Conservation (phyloP, 2,329 filamentous ascomycete species). For the Xylariaceae sp. region DNA sequence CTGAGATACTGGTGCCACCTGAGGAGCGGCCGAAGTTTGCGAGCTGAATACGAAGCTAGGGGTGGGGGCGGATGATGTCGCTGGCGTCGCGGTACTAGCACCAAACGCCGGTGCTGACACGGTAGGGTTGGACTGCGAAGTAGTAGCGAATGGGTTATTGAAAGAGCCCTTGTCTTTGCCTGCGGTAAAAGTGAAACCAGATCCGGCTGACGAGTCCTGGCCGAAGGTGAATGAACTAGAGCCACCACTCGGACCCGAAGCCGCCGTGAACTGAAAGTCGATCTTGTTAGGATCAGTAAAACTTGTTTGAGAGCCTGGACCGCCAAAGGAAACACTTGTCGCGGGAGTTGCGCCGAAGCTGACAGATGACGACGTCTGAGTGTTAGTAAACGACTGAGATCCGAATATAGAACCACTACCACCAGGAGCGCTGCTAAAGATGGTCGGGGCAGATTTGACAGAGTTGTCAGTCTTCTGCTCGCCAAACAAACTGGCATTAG, state of each 20-base stretch:
- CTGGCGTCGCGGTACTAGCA: conserved; percentile 17
- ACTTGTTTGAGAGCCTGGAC: conserved; percentile 10
- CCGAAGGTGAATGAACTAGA: conserved; percentile 27
- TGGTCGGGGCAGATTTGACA: conserved; percentile 15
- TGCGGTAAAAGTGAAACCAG: conserved; percentile 37
- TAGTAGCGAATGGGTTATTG: conserved; percentile 30
- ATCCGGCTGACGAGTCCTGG: conserved; percentile 19
- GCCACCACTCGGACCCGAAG: conserved; percentile 3
- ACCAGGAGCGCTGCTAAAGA: conserved; percentile 15
- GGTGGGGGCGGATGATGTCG: conserved; percentile 25
- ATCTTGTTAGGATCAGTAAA: conserved; percentile 9
- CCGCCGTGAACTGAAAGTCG: conserved; percentile 19
- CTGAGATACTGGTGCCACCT: conserved; percentile 22
- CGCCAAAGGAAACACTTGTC: conserved; percentile 18
- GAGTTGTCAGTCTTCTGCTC: conserved; percentile 23
- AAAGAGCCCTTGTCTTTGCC: conserved; percentile 34
- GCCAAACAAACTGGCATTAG: conserved; percentile 20
- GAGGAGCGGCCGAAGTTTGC: conserved; percentile 25
- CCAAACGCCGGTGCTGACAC: conserved; percentile 23
- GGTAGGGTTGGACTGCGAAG: conserved; percentile 16
- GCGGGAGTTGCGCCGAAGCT: conserved; percentile 5
- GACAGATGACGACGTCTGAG: conserved; percentile 9
- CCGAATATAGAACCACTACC: conserved; percentile 22
- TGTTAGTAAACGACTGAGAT: conserved; percentile 10
- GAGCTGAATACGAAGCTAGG: conserved; percentile 24